phyloP scores from a whole-genome alignment of 73 alveolate species.

The Effrenium voratum region DNA sequence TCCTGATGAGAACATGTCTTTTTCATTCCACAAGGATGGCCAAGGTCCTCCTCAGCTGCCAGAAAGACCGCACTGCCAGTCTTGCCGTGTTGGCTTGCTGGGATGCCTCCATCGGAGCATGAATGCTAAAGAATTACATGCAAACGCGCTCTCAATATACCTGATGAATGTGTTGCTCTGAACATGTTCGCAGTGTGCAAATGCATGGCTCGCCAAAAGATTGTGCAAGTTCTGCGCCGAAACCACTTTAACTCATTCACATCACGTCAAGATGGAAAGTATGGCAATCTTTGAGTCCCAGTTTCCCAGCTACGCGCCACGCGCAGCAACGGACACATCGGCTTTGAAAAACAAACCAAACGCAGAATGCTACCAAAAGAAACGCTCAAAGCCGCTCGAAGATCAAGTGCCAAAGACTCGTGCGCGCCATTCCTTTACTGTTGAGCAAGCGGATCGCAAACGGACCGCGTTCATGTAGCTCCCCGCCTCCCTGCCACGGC shows the following conservation, averaged over 20 bases:
- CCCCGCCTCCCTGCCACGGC: slow-evolving; percentile 46
- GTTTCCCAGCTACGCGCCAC: too few relatives aligned
- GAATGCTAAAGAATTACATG: background rate
- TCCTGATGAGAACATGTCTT: background rate
- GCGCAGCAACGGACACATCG: too few relatives aligned
- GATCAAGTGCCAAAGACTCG: too few relatives aligned
- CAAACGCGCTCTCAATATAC: background rate
- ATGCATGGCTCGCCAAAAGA: background rate
- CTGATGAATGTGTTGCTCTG: background rate
- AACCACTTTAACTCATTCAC: too few relatives aligned
- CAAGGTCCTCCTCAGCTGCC: slow-evolving; percentile 48
- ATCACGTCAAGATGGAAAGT: too few relatives aligned
- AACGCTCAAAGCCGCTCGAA: too few relatives aligned
- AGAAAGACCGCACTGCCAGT: slow-evolving; percentile 57
- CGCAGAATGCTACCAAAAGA: too few relatives aligned
- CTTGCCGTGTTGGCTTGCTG: slow-evolving; percentile 78
- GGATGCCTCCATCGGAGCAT: slow-evolving; percentile 24
- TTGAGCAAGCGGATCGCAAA: too few relatives aligned
- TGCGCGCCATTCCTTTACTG: too few relatives aligned
- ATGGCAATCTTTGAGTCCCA: too few relatives aligned
- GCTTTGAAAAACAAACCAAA: too few relatives aligned
- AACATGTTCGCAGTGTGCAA: background rate
- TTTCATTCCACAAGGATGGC: background rate
- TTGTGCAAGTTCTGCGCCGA: background rate
- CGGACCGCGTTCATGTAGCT: too few relatives aligned